Evolutionary conservation across 805 yeast species (phyloP).

Genomic region (Candida pini): DNA sequence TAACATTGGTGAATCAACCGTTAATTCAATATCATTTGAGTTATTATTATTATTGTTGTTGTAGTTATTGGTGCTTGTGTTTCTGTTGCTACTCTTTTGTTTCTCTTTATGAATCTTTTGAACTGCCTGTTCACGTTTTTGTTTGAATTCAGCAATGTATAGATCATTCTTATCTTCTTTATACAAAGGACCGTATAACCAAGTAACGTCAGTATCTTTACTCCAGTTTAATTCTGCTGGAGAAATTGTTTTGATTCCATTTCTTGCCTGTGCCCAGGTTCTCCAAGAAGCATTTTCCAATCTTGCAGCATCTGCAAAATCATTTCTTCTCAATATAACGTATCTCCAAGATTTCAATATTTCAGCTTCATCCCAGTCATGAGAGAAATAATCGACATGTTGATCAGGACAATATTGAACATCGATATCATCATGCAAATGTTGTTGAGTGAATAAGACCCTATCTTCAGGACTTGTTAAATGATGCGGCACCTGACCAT

Average conservation of each 20-base stretch:
- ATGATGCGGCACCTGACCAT: slow-evolving; percentile 8
- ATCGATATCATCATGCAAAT: slow-evolving; percentile 83
- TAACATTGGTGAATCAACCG: slow-evolving; percentile 8
- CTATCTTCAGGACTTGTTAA: background rate
- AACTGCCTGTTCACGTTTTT: slow-evolving; percentile 4
- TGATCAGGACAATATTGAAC: slow-evolving; percentile 73
- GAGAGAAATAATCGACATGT: slow-evolving; percentile 93
- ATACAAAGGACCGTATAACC: slow-evolving; percentile 87
- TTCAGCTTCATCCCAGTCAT: slow-evolving; percentile 92
- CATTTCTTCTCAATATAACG: slow-evolving; percentile 74
- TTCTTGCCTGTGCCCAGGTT: slow-evolving; percentile 90
- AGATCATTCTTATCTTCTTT: slow-evolving; percentile 18
- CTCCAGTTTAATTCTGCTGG: slow-evolving; percentile 95
- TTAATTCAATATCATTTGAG: slow-evolving; percentile 1
- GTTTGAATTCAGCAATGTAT: slow-evolving; percentile 15
- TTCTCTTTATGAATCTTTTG: background rate
- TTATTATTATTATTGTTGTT: slow-evolving; percentile 1
- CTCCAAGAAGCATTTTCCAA: slow-evolving; percentile 91
- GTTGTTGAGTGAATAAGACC: slow-evolving; percentile 9
- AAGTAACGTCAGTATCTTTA: slow-evolving; percentile 93
- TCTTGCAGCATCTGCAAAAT: slow-evolving; percentile 74
- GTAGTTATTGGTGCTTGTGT: background rate
- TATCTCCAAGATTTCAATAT: slow-evolving; percentile 95
- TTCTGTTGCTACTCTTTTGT: background rate
- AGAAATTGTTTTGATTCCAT: slow-evolving; percentile 66